Evolutionary conservation across 306 rosid species (phyloP).

Genomic region (peach (Prunus persica)): DNA sequence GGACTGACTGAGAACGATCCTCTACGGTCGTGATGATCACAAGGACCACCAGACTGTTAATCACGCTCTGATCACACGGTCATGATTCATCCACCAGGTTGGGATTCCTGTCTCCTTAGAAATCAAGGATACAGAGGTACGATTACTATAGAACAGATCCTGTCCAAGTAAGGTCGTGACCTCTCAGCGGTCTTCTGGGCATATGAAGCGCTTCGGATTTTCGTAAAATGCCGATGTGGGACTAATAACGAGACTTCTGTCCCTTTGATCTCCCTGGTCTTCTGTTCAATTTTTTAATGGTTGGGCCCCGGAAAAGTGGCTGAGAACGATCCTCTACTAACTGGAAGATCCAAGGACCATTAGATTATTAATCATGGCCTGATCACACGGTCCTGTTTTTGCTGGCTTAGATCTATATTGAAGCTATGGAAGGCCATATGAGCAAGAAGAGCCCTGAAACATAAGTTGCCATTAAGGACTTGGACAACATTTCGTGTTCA

Average conservation of each 20-base stretch:
- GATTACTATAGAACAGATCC: slow-evolving; percentile 27
- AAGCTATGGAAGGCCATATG: slow-evolving; percentile 72
- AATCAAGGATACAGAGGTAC: slow-evolving; percentile 23
- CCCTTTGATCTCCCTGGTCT: background rate
- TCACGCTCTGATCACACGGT: slow-evolving; percentile 23
- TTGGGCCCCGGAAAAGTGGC: background rate
- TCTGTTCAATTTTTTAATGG: too few relatives aligned
- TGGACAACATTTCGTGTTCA: slow-evolving; percentile 71
- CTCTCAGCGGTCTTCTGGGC: fast-evolving
- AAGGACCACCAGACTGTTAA: background rate
- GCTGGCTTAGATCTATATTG: slow-evolving; percentile 22
- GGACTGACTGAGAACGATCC: slow-evolving; percentile 6
- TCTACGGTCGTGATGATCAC: background rate
- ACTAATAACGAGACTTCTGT: background rate
- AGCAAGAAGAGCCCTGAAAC: slow-evolving; percentile 53
- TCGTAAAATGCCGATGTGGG: background rate
- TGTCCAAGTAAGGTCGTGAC: slow-evolving; percentile 23
- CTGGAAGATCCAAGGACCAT: background rate
- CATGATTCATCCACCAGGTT: slow-evolving; percentile 19
- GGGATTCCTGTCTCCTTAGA: slow-evolving; percentile 19
- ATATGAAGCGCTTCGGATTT: background rate
- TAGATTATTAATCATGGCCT: slow-evolving; percentile 11
- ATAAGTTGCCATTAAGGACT: slow-evolving; percentile 66
- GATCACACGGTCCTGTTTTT: background rate
- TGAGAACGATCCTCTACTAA: slow-evolving; percentile 16